Evolutionary conservation across 371 early-diverging fungal species (phyloP), one percentile per base, ranked within the genome.

Genomic region (Syncephalastrum monosporum): DNA sequence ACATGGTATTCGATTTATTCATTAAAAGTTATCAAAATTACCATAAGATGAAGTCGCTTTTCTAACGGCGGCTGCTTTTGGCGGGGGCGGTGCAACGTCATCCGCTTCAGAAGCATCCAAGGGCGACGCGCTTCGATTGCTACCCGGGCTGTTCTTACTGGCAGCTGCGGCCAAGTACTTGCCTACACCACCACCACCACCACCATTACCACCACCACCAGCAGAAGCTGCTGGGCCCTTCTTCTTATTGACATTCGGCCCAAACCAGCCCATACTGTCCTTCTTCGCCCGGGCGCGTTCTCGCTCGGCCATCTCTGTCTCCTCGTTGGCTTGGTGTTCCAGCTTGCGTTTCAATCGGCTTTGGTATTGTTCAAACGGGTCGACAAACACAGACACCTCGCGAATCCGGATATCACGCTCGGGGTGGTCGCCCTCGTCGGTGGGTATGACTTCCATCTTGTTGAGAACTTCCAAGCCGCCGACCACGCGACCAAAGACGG

Each of bases 401-500:
- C 81, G 68, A 50, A 96, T 93, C 2, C 70, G 73, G 29, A 95
- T 89, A 12, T 86, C 85, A 17, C 79, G 68, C 51, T 81, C 68
- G 0, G 96, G 97, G 33, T 83, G 69, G 67, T 95, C 94, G 7
- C 64, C 71, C 14, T 78, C 82, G 53, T 90, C 88, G 0, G 91
- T 88, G 0, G 88, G 83, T 3, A 91, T 74, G 4, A 73, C 57
- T 68, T 95, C 95, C 65, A 97, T 84, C 48, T 85, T 87, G 64
- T 79, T 81, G 52, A 98, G 73, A 0, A 90, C 85, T 16, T 91
- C 87, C 66, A 92, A 66, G 15, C 93, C 97, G 50, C 91, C 90
- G 13, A 93, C 91, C 0, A 97, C 81, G 55, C 87, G 80, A 10
- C 94, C 95, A 78, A 95, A 90, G 24, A 97, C 84, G 0, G 96